Conservation (phyloP, 768 basidiomycete species). For the Phaffia tasmanica region DNA sequence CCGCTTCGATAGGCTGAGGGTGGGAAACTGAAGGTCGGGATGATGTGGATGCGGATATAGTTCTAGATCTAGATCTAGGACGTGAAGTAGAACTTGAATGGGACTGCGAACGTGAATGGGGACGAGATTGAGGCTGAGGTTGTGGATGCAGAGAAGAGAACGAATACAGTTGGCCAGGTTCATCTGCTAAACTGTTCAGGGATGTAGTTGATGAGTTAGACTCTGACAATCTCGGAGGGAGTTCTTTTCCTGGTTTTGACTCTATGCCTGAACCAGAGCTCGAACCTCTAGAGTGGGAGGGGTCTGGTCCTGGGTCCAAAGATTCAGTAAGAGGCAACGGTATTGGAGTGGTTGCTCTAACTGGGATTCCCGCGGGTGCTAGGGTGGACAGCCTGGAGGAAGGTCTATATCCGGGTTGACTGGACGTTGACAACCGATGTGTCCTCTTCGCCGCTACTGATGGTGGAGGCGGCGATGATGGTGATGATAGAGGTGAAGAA, state of each 20-base stretch:
- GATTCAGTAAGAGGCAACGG: too few species aligned
- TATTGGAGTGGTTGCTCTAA: too few species aligned
- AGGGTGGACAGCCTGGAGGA: too few species aligned
- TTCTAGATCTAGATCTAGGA: too few species aligned
- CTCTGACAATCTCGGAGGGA: background rate
- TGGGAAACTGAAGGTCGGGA: background rate
- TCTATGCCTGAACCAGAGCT: too few species aligned
- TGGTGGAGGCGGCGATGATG: background rate
- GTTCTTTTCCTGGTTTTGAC: background rate
- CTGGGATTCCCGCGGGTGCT: too few species aligned
- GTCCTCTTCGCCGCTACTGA: background rate
- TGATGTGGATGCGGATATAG: background rate
- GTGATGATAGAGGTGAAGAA: background rate
- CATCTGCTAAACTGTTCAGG: background rate
- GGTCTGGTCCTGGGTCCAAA: background rate
- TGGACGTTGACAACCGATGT: too few species aligned
- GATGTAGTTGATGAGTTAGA: conserved; percentile 1
- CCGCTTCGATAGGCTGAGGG: background rate
- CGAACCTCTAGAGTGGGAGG: background rate
- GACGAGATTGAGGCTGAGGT: background rate
- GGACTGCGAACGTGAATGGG: background rate
- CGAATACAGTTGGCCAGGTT: background rate
- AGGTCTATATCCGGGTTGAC: too few species aligned
- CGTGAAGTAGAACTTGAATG: background rate
- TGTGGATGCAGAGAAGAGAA: conserved; percentile 6